Base-by-base conservation (phyloP, 192 early-diverging fungal genomes). In the Paraglomus brasilianum region DNA sequence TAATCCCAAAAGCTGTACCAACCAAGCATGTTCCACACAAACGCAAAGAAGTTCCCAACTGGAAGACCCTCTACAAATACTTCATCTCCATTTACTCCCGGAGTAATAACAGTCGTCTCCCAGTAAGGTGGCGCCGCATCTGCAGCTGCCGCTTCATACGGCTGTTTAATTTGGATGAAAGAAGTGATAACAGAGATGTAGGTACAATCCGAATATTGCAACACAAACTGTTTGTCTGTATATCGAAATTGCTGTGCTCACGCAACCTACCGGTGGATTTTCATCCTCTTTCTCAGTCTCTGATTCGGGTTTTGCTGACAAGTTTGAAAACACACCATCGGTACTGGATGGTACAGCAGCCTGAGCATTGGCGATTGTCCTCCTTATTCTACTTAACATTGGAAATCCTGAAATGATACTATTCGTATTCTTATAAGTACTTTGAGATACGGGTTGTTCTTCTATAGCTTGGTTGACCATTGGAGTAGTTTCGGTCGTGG, bases 51-150 rank as follows among this genome's bases (percentile, higher is more conserved):
- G 49, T 85, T 86, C 8, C 95, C 95, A 8, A 95, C 93, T 4
- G 96, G 93, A 66, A 98, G 64, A 11, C 95, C 93, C 63, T 98
- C 96, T 9, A 98, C 88, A 7, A 95, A 76, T 5, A 98, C 76
- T 73, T 94, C 87, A 52, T 93, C 95, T 45, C 92, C 91, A 71
- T 91, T 86, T 21, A 77, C 73, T 11, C 86, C 86, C 40, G 88
- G 82, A 9, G 86, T 79, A 61, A 91, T 84, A 8, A 90, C 82
- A 10, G 92, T 89, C 0, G 92, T 90, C 76, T 92, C 88, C 76
- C 87, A 85, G 74, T 93, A 92, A 13, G 87, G 82, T 19, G 93
- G 90, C 6, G 89, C 77, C 55, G 85, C 79, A 74, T 93, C 91
- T 30, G 80, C 79, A 38, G 89, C 87, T 13, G 89, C 92, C 47